Percentiles rank a stretch among this genome's conserved stretches.
phyloP scores from a whole-genome alignment of 306 rosid species.

The barrel medic (Medicago truncatula) region MtrunA17r5.0-ANR NC_053044.1:7730001-7730500 shows the following conservation, averaged over 20 bases:
- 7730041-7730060: neutral
- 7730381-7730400: conserved; percentile 75
- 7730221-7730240: conserved; percentile 13
- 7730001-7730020: conserved; percentile 25
- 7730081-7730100: too few relatives aligned
- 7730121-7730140: too few relatives aligned
- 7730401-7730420: conserved; percentile 77
- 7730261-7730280: conserved; percentile 49
- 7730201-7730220: neutral
- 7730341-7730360: conserved; percentile 76
- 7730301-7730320: conserved; percentile 89
- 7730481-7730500: neutral
- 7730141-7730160: too few relatives aligned
- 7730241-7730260: neutral
- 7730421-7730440: conserved; percentile 98
- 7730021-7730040: conserved; percentile 13
- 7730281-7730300: conserved; percentile 84
- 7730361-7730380: conserved; percentile 80
- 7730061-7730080: too few relatives aligned
- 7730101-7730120: neutral
- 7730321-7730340: conserved; percentile 53
- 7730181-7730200: too few relatives aligned
- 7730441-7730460: neutral
- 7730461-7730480: neutral
- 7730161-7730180: too few relatives aligned